phyloP scores from a whole-genome alignment of 164 flowering plant genomes.

The Aristolochia californica region DNA sequence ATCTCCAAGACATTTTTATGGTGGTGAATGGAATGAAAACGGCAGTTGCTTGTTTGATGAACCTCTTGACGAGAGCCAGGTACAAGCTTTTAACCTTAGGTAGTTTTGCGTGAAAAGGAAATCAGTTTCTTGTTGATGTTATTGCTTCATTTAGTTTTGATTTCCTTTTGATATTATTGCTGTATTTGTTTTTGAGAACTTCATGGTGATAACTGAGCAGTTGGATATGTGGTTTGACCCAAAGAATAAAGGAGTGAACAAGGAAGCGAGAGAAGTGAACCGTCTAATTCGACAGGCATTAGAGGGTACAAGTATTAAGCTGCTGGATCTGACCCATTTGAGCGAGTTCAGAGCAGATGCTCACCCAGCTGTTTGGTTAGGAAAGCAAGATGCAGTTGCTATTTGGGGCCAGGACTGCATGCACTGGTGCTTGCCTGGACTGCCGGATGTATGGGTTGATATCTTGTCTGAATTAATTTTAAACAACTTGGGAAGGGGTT shows the following conservation, averaged over 20 bases:
- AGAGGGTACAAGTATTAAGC: constrained; percentile 40
- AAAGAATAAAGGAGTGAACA: constrained; percentile 70
- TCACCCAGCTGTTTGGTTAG: constrained; percentile 94
- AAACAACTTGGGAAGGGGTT: constrained; percentile 21
- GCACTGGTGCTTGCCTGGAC: constrained; percentile 99
- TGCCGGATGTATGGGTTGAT: constrained; percentile 95
- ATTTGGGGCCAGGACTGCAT: constrained; percentile 98
- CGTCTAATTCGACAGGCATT: constrained; percentile 39
- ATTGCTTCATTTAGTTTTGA: not conserved
- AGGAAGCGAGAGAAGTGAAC: constrained; percentile 76
- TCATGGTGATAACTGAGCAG: constrained; percentile 36
- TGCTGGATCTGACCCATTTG: constrained; percentile 70
- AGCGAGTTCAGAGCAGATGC: constrained; percentile 97
- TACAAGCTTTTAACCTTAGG: constrained; percentile 13
- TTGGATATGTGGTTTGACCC: constrained; percentile 94
- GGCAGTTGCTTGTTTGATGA: constrained; percentile 75
- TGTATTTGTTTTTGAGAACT: not conserved
- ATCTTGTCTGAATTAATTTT: constrained; percentile 48
- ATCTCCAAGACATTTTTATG: constrained; percentile 93
- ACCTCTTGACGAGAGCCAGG: constrained; percentile 68
- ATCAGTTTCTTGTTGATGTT: not conserved
- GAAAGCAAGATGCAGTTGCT: constrained; percentile 81
- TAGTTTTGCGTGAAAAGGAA: not conserved
- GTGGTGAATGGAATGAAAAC: constrained; percentile 98
- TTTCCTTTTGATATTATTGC: no score